These are phyloP conservation scores for Noccaea bulbosa DNA, from an alignment of 345 rosid species.

Conservation along the genomic window DNA sequence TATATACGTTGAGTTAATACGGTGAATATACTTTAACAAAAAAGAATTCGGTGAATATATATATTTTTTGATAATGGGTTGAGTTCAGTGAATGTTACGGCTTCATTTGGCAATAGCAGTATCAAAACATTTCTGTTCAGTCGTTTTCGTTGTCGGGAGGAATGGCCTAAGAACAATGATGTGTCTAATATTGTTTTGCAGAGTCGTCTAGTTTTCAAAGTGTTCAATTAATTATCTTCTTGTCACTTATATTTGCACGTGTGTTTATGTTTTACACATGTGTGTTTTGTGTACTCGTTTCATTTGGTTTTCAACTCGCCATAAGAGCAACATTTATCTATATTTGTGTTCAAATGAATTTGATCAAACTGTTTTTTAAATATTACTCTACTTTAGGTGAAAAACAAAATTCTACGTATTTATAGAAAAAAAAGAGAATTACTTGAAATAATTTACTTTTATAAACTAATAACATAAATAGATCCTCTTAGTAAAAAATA, in stretches of 20 bases:
- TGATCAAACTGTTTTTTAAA: no score
- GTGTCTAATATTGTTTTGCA: conserved; percentile 10
- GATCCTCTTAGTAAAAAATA: no score
- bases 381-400: no score
- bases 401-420: no score
- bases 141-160: conserved; percentile 40
- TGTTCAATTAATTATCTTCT: conserved; percentile 32
- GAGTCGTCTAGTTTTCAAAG: conserved; percentile 26
- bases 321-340: not conserved
- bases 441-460: no score
- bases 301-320: conserved; percentile 1
- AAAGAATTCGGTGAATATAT: no score
- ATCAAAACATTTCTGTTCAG: conserved; percentile 27
- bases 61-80: not conserved
- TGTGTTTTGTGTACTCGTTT: conserved; percentile 16
- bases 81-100: conserved; percentile 22
- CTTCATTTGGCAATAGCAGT: conserved; percentile 25
- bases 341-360: not conserved
- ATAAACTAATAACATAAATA: no score
- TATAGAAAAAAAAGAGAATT: not conserved
- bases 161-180: conserved; percentile 29
- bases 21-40: conserved; percentile 2
- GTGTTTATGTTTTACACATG: conserved; percentile 30
- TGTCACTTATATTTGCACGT: conserved; percentile 33
- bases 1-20: no score